Conservation (phyloP, 768 basidiomycete species). For the Suillus weaverae region DNA sequence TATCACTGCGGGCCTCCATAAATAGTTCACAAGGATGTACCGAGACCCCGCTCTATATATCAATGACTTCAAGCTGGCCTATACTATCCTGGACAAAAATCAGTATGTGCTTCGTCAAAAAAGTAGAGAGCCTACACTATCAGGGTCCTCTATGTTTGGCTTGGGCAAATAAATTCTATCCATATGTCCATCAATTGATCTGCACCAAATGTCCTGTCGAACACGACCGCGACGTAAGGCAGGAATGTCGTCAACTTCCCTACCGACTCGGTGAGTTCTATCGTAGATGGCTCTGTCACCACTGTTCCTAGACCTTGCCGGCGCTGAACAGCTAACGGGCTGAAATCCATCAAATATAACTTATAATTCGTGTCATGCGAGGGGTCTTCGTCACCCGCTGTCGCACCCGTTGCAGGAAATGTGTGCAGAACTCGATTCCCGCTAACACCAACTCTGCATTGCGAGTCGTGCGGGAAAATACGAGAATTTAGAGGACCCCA, state of each 20-base stretch:
- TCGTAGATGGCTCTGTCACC: not conserved
- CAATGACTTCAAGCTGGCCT: not conserved
- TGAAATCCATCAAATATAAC: slow-evolving; percentile 1
- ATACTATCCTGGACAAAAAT: not conserved
- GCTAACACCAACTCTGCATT: not conserved
- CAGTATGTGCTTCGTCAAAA: not conserved
- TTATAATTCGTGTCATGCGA: not conserved
- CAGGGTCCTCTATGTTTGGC: no score
- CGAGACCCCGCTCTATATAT: not conserved
- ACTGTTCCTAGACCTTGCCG: not conserved
- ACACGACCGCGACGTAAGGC: not conserved
- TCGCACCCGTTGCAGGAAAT: not conserved
- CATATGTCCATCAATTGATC: not conserved
- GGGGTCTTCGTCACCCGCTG: not conserved
- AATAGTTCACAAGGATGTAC: no score
- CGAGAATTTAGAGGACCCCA: slow-evolving; percentile 7
- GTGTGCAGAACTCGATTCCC: slow-evolving; percentile 2
- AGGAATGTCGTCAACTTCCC: not conserved
- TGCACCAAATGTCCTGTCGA: not conserved
- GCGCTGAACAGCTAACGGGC: not conserved
- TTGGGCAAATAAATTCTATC: not conserved
- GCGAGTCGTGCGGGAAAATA: not conserved
- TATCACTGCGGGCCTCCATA: no score
- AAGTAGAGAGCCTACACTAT: not conserved
- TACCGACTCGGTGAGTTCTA: not conserved